Base-by-base conservation (phyloP, 2,329 filamentous ascomycete genomes). In the Myriosclerotinia duriaeana region DNA sequence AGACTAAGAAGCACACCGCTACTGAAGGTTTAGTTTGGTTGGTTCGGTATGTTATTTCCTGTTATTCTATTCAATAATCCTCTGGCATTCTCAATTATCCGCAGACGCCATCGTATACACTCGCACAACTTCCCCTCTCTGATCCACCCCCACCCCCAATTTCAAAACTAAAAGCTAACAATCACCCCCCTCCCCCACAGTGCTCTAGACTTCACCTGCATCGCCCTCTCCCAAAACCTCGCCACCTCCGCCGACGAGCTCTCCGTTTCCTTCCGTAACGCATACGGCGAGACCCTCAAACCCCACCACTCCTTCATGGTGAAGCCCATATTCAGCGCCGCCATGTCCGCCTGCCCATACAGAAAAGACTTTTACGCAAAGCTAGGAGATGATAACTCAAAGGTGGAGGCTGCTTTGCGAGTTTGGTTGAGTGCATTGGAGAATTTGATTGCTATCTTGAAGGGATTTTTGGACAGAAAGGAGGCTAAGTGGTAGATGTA, bases 1-100 rank as follows among this genome's bases (percentile, higher is more conserved):
- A 93, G 83, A 85, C 87, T 69, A 94, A 93, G 84, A 93, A 95
- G 80, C 91, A 97, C 81, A 85, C 82, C 66, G 94, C 95, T 65
- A 89, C 92, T 15, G 93, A 97, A 80, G 95, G 93, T 64, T 84
- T 97, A 62, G 79, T 98, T 69, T 99, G 95, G 95, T 85, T 97
- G 69, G 85, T 89, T 72, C 90, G 94, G 91, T 96, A 84, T 69
- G 64, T 42, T 11, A 36, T n/a, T 34, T 84, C 72, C 61, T 66
- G 96, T 84, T 68, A n/a, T 22, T 20, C 2, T 59, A 22, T 9
- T n/a, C 1, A 48, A n/a, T 20, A 4, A n/a, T 48, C n/a, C n/a
- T 48, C 56, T 48, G 65, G 65, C 44, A 42, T 53, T 50, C 30
- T 12, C 15, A 50, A 40, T 58, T 46, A 20, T 52, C 52, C 55